These are phyloP conservation scores for Paracorniculantispora psalliotae DNA, from an alignment of 2,329 filamentous ascomycete species.

Conservation along the genomic window DNA sequence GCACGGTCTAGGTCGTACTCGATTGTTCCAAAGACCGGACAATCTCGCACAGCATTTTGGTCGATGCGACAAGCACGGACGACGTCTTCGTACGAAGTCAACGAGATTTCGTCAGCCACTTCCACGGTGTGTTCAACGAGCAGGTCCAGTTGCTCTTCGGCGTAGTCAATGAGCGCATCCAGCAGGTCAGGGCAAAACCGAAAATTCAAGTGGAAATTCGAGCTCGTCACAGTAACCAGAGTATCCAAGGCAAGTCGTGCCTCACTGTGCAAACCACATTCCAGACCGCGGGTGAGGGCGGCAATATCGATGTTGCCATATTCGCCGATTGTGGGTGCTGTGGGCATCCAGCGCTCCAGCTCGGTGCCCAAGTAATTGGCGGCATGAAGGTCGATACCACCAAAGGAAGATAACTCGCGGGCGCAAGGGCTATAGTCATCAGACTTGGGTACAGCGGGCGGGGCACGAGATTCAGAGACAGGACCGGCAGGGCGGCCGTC, in stretches of 20 bases:
- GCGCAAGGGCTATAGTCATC: conserved; percentile 53
- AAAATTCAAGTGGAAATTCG: conserved; percentile 59
- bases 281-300: conserved; percentile 81
- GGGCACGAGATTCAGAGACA: conserved; percentile 22
- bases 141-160: conserved; percentile 78
- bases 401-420: conserved; percentile 55
- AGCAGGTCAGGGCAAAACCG: conserved; percentile 80
- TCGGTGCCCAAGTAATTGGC: conserved; percentile 61
- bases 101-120: conserved; percentile 77
- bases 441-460: conserved; percentile 39
- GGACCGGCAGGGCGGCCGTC: conserved; percentile 26
- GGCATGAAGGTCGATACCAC: conserved; percentile 66
- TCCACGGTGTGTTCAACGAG: conserved; percentile 82
- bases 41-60: conserved; percentile 64
- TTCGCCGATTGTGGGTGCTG: conserved; percentile 68
- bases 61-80: conserved; percentile 73
- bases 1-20: conserved; percentile 82
- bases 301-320: conserved; percentile 87
- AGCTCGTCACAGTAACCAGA: conserved; percentile 61
- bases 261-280: conserved; percentile 84
- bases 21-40: conserved; percentile 66
- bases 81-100: conserved; percentile 84
- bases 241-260: conserved; percentile 87
- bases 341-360: conserved; percentile 64
- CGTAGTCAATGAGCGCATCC: conserved; percentile 84